These are phyloP conservation scores for Alternaria sp. DNA, from an alignment of 2,329 filamentous ascomycete species.

Conservation along the genomic window DNA sequence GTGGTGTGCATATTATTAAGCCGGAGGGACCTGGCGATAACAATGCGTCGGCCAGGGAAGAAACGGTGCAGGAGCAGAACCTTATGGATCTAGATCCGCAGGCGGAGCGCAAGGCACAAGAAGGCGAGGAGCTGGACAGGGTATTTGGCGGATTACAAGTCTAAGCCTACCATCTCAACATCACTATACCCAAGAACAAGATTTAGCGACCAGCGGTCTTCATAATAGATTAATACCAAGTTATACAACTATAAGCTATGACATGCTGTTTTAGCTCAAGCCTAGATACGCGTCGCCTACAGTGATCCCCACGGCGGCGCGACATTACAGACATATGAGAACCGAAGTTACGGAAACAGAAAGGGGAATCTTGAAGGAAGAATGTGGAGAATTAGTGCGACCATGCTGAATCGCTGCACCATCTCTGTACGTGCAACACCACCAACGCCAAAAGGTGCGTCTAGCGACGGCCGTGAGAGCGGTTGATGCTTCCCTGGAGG, in stretches of 20 bases:
- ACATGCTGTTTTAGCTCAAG: constrained; percentile 18
- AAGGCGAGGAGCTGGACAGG: constrained; percentile 64
- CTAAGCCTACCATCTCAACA: neutral
- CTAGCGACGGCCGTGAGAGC: constrained; percentile 92
- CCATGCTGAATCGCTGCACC: constrained; percentile 10
- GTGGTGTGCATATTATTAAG: constrained; percentile 68
- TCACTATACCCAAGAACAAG: neutral
- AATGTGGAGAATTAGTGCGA: constrained; percentile 20
- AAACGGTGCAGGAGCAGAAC: constrained; percentile 18
- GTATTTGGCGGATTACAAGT: constrained; percentile 71
- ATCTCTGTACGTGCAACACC: constrained; percentile 15
- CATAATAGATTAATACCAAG: constrained; percentile 40
- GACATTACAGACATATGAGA: constrained; percentile 52
- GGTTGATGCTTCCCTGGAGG: constrained; percentile 87
- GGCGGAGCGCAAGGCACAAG: constrained; percentile 50
- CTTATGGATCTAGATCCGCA: constrained; percentile 30
- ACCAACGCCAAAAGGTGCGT: constrained; percentile 1
- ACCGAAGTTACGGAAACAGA: constrained; percentile 36
- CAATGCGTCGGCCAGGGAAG: constrained; percentile 30
- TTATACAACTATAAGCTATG: constrained; percentile 29
- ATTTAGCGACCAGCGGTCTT: constrained; percentile 31
- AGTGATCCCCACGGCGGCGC: constrained; percentile 33
- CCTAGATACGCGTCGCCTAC: constrained; percentile 11
- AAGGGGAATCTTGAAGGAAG: constrained; percentile 50
- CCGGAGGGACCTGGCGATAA: constrained; percentile 65